Conservation (phyloP, 345 rosid species). For the Sapria himalayana region DNA sequence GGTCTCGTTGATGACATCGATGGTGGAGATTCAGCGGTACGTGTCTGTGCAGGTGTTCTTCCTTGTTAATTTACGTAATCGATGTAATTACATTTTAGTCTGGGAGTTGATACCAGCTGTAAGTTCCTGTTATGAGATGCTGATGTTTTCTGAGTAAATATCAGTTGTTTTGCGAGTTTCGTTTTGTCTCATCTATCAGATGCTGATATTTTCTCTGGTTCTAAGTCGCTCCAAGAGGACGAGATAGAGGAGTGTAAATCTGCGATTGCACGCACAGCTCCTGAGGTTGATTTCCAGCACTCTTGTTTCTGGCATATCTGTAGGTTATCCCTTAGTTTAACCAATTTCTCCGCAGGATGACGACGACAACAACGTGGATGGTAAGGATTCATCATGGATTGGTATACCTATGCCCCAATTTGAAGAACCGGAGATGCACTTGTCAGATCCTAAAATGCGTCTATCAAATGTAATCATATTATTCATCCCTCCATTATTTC, state of each 20-base stretch:
- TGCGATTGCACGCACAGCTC: too few relatives aligned
- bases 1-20: constrained; percentile 6
- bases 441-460: constrained; percentile 25
- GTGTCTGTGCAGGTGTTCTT: constrained; percentile 1
- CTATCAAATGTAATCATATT: background rate
- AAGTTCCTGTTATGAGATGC: background rate
- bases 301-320: background rate
- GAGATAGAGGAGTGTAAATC: background rate
- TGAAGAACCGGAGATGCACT: constrained; percentile 41
- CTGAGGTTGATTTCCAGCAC: background rate
- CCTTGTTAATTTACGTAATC: constrained; percentile 9
- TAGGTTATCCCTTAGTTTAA: too few relatives aligned
- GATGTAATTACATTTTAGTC: too few relatives aligned
- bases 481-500: background rate
- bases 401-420: constrained; percentile 13
- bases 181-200: background rate
- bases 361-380: background rate
- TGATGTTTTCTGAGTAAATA: background rate
- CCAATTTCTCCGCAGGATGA: background rate
- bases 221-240: background rate
- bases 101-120: background rate
- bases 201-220: constrained; percentile 1
- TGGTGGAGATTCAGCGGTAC: too few relatives aligned
- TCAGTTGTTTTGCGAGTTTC: background rate
- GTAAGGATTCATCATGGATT: background rate